phyloP scores from a whole-genome alignment of 2,329 filamentous ascomycete species.

The Aspergillus tamarii region DNA sequence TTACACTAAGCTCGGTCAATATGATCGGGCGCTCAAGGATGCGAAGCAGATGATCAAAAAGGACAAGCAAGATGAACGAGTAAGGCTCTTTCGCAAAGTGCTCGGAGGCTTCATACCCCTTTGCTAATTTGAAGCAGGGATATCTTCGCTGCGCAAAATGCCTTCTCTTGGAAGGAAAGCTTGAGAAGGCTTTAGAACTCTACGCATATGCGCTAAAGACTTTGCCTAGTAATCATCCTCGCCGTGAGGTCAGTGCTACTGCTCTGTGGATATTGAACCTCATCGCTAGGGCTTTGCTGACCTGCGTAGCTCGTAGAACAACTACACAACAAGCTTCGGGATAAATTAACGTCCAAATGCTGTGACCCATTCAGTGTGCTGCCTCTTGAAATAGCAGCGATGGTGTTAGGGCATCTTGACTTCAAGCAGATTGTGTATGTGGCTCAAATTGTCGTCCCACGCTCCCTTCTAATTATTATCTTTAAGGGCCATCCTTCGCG shows the following conservation, averaged over 20 bases:
- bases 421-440: conserved; percentile 55
- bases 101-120: not conserved
- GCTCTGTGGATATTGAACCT: not conserved
- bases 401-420: conserved; percentile 55
- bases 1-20: conserved; percentile 56
- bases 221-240: conserved; percentile 46
- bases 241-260: conserved; percentile 31
- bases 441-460: not conserved
- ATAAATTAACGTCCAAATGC: conserved; percentile 32
- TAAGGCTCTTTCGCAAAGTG: conserved; percentile 25
- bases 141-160: conserved; percentile 60
- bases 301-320: conserved; percentile 45
- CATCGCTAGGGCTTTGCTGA: conserved; percentile 5
- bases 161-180: conserved; percentile 51
- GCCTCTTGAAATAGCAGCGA: conserved; percentile 57
- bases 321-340: conserved; percentile 51
- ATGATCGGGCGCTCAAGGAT: conserved; percentile 58
- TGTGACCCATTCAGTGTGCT: conserved; percentile 56
- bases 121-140: conserved; percentile 40
- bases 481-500: conserved; percentile 52
- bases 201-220: conserved; percentile 62
- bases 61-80: conserved; percentile 54
- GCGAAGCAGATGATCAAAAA: conserved; percentile 60
- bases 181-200: conserved; percentile 57
- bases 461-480: conserved; percentile 4